Base-by-base conservation (phyloP, 148 eudicot genomes). In the Rheum nobile region DNA sequence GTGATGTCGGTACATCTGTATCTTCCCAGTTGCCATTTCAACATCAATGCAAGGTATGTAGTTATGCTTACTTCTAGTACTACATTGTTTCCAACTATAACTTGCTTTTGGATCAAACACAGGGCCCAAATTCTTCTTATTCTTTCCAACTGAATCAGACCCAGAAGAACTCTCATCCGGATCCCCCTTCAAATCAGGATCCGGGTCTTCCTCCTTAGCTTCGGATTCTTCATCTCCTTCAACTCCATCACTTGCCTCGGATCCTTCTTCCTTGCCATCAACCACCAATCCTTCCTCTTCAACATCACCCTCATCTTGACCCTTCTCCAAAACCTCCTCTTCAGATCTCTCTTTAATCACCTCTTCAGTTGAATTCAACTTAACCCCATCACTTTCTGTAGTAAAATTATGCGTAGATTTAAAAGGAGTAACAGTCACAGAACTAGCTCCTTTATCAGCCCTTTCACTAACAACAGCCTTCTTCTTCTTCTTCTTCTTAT, bases 1-100 rank as follows among this genome's bases (percentile, higher is more conserved):
- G 47, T 83, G 89, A 79, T 92, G 97, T 73, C 99, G 81, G 71
- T 87, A 90, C 72, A 83, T 85, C 72, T 84, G 91, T 75, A 84
- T 37, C 75, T 80, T 91, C 67, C 85, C 80, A 22, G 71, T 80
- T 6, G 83, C 75, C 77, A 78, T 87, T 79, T 95, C 97, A 76
- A 88, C 77, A 78, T 95, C 99, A 71, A 95, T 91, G 75, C 99
- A 95, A 75, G 99, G 99, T 77, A 95, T 91, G 77, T 91, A 92
- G 79, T 95, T 95, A 59, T 92, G 91, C 81, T 90, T 95, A 83
- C 96, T 92, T 76, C 85, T 90, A 65, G 90, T 81, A 78, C 73
- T 86, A 76, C 99, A 95, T 55, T 79, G 43, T 73, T 87, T 91
- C 99, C 99, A 95, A 69, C 76, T 81, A 82, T 95, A 92, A 37